Evolutionary conservation across 331 rosid species (phyloP).

Genomic region (Acacia concinna): DNA sequence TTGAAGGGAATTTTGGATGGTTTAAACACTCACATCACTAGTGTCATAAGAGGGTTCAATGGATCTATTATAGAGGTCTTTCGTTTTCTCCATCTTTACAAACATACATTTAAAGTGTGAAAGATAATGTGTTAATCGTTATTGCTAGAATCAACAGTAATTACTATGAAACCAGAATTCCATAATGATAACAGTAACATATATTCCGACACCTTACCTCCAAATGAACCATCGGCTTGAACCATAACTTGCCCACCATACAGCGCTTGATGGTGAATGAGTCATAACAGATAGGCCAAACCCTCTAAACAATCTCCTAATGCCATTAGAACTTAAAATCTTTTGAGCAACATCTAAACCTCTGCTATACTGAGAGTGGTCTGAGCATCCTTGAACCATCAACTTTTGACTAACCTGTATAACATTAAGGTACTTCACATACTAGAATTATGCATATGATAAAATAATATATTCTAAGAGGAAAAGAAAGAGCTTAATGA

Average conservation of each 20-base stretch:
- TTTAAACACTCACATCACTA: no score
- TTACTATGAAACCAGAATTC: not conserved
- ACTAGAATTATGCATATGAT: not conserved
- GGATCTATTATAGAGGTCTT: slow-evolving; percentile 1
- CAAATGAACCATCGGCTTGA: slow-evolving; percentile 92
- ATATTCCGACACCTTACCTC: slow-evolving; percentile 70
- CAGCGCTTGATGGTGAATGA: slow-evolving; percentile 92
- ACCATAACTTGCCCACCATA: slow-evolving; percentile 99
- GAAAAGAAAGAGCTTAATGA: slow-evolving; percentile 21
- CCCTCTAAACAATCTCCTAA: slow-evolving; percentile 87
- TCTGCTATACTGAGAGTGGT: slow-evolving; percentile 75
- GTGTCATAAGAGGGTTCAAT: not conserved
- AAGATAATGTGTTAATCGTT: not conserved
- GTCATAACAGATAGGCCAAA: slow-evolving; percentile 90
- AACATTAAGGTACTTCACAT: slow-evolving; percentile 28
- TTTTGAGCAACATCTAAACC: slow-evolving; percentile 88
- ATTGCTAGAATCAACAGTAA: not conserved
- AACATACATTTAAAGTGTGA: not conserved
- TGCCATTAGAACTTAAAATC: slow-evolving; percentile 65
- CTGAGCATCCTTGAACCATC: slow-evolving; percentile 98
- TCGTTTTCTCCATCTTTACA: not conserved
- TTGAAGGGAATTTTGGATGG: not conserved
- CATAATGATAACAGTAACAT: not conserved
- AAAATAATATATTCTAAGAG: slow-evolving; percentile 9
- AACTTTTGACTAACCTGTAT: slow-evolving; percentile 87